Evolutionary conservation across 495 filamentous ascomycete species (phyloP).

Genomic region (Zalerion maritima): DNA sequence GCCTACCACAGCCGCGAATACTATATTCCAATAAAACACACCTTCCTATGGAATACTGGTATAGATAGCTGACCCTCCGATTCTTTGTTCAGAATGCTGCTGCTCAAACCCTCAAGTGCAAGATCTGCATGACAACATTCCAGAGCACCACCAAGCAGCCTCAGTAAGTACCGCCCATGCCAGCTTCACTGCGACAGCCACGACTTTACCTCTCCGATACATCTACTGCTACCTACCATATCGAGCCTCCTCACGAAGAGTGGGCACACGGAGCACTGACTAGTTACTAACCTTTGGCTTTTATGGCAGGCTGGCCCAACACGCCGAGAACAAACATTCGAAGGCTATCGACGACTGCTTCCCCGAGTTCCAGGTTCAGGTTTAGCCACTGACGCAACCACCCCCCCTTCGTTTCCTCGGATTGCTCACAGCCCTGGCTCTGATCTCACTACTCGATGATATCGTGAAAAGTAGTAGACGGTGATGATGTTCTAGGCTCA

Average conservation of each 20-base stretch:
- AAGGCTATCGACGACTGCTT: slow-evolving; percentile 38
- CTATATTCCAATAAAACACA: no score
- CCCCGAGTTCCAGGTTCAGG: slow-evolving; percentile 23
- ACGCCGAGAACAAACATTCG: slow-evolving; percentile 41
- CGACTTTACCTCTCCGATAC: slow-evolving; percentile 4
- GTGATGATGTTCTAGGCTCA: no score
- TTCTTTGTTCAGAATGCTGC: no score
- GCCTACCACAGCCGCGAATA: no score
- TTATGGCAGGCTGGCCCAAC: slow-evolving; percentile 29
- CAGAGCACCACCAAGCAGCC: slow-evolving; percentile 38
- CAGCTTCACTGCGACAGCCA: background rate
- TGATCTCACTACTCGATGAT: no score
- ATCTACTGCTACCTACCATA: background rate
- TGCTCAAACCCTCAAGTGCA: slow-evolving; percentile 42
- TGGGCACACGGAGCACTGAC: slow-evolving; percentile 1
- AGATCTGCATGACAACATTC: slow-evolving; percentile 41
- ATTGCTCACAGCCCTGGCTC: no score
- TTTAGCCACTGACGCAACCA: no score
- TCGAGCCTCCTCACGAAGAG: background rate
- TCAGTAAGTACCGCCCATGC: slow-evolving; percentile 21
- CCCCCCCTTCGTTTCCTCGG: no score
- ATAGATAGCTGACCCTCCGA: no score
- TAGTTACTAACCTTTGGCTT: background rate
- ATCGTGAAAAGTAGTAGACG: no score
- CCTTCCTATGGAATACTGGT: no score